A percentile compares a stretch with the other conserved stretches of the same genome.
Conservation (phyloP, 2,329 filamentous ascomycete species). For the Escovopsis sp. region DNA sequence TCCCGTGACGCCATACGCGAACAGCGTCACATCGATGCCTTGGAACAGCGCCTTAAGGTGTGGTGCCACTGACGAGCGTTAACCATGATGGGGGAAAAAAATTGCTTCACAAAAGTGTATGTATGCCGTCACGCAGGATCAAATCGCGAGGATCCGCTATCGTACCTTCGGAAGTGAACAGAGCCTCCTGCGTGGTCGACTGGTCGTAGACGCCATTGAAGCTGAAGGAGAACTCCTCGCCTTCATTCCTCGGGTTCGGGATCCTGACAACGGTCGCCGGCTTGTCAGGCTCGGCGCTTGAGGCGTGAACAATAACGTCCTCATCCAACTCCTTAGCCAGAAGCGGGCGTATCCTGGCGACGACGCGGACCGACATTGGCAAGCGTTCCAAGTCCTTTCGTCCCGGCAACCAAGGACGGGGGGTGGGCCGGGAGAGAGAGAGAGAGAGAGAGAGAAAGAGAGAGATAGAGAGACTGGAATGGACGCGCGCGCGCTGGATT, state of each 20-base stretch:
- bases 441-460: neutral
- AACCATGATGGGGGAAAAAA: too few species aligned
- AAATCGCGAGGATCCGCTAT: constrained; percentile 2
- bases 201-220: constrained; percentile 90
- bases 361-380: constrained; percentile 60
- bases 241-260: constrained; percentile 84
- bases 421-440: constrained; percentile 3
- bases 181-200: constrained; percentile 62
- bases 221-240: constrained; percentile 82
- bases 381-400: neutral
- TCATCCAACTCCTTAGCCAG: constrained; percentile 74
- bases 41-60: constrained; percentile 86
- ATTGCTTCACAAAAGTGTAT: constrained; percentile 11
- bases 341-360: constrained; percentile 80
- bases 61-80: constrained; percentile 51
- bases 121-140: constrained; percentile 1
- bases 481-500: neutral
- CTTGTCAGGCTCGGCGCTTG: constrained; percentile 44
- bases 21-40: constrained; percentile 76
- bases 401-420: constrained; percentile 4
- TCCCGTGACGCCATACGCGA: constrained; percentile 86
- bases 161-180: constrained; percentile 82
- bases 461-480: neutral
- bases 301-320: constrained; percentile 68
- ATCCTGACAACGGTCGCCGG: constrained; percentile 65